These are phyloP conservation scores for Aspergillus fumigatiaffinis DNA, from an alignment of 2,329 filamentous ascomycete species.

Conservation along the genomic window DNA sequence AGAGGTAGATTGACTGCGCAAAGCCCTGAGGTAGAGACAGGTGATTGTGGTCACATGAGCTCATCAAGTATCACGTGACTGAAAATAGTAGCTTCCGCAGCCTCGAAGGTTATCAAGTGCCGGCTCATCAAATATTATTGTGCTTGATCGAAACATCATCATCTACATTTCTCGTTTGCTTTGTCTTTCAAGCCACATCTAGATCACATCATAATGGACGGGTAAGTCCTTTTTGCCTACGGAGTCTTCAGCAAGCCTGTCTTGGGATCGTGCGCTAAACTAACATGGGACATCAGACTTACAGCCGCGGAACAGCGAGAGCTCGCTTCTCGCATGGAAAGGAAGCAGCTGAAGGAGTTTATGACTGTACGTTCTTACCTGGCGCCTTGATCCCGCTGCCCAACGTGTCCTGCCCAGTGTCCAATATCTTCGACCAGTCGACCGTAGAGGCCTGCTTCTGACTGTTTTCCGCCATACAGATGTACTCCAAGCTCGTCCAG, in stretches of 20 bases:
- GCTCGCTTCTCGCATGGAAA: constrained; percentile 91
- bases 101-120: neutral
- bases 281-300: constrained; percentile 50
- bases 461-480: constrained; percentile 39
- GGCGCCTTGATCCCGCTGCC: constrained; percentile 2
- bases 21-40: neutral
- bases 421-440: neutral
- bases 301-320: constrained; percentile 80
- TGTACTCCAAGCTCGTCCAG: constrained; percentile 59
- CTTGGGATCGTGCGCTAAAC: constrained; percentile 4
- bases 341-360: constrained; percentile 98
- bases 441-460: neutral
- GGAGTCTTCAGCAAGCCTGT: neutral
- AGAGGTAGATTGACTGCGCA: no score
- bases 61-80: constrained; percentile 4
- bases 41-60: constrained; percentile 8
- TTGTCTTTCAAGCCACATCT: neutral
- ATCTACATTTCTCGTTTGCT: constrained; percentile 4
- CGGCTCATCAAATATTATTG: neutral
- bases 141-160: neutral
- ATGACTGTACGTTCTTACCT: constrained; percentile 69
- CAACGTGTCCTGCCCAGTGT: neutral
- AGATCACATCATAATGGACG: constrained; percentile 33
- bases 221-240: constrained; percentile 20
- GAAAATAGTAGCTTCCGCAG: constrained; percentile 6